A percentile compares a stretch with the other conserved stretches of the same genome.
Conservation (phyloP, 164 flowering plant species). For the Dillenia suffruticosa region DNA sequence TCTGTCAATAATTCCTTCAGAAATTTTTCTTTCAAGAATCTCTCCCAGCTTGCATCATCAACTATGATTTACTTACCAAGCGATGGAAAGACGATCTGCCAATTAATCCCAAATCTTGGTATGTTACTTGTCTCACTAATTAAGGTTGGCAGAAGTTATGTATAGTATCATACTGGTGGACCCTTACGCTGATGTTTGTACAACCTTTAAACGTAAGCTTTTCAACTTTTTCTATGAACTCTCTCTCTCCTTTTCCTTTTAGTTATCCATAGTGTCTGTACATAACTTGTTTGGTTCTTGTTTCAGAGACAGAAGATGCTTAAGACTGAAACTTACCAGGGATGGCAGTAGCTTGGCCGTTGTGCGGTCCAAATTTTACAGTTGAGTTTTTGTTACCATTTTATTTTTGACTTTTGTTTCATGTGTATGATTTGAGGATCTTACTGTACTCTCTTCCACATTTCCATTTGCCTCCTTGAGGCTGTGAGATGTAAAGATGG, state of each 20-base stretch:
- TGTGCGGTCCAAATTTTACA: conserved; percentile 17
- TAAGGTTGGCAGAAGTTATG: conserved; percentile 1
- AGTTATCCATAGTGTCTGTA: background rate
- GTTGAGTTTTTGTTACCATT: background rate
- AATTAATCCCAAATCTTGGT: conserved; percentile 31
- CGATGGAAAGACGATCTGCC: conserved; percentile 80
- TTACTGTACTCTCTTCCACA: conserved; percentile 13
- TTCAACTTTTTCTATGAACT: background rate
- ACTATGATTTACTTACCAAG: conserved; percentile 86
- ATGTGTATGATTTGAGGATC: conserved; percentile 19
- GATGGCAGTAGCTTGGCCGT: conserved; percentile 20
- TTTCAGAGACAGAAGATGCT: conserved; percentile 38
- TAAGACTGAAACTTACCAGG: conserved; percentile 15
- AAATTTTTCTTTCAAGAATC: too few relatives aligned
- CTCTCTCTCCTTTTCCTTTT: background rate
- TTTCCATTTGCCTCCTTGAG: conserved; percentile 7
- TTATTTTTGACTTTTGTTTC: conserved; percentile 5
- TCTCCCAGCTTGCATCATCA: conserved; percentile 98
- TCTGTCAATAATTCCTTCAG: too few relatives aligned
- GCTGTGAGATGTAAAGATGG: conserved; percentile 14
- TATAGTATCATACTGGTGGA: conserved; percentile 2
- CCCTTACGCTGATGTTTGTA: conserved; percentile 25
- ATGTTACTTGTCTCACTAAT: background rate
- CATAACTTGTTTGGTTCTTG: background rate
- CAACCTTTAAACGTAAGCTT: conserved; percentile 67